Evolutionary conservation across 2,329 filamentous ascomycete species (phyloP).

Genomic region (Pleochaeta shiraiana): DNA sequence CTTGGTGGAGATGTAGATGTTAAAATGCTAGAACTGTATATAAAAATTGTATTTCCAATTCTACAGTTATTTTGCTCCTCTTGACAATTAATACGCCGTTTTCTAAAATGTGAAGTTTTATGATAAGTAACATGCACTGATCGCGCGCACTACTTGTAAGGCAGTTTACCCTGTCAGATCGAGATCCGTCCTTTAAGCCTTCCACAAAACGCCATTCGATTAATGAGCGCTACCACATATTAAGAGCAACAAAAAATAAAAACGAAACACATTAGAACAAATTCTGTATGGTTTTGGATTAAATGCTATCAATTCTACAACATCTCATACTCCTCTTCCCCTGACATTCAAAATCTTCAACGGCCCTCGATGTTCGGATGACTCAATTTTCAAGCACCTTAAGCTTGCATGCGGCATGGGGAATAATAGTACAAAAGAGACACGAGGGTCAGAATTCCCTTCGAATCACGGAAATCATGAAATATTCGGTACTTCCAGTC

Average conservation of each 20-base stretch:
- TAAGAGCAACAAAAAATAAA: background rate
- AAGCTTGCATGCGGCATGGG: constrained; percentile 16
- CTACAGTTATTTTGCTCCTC: too few relatives aligned
- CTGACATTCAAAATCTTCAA: background rate
- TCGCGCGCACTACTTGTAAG: too few relatives aligned
- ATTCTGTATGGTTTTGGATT: background rate
- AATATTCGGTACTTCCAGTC: constrained; percentile 9
- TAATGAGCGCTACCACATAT: constrained; percentile 34
- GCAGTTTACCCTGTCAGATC: background rate
- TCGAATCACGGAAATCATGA: constrained; percentile 8
- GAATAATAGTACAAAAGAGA: constrained; percentile 15
- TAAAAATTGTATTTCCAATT: too few relatives aligned
- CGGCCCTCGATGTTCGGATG: constrained; percentile 13
- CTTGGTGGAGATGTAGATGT: too few relatives aligned
- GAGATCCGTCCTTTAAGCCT: background rate
- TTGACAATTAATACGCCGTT: too few relatives aligned
- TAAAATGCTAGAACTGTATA: too few relatives aligned
- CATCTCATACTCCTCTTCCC: too few relatives aligned
- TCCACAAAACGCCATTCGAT: background rate
- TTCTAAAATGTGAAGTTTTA: too few relatives aligned
- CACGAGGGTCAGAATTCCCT: constrained; percentile 14
- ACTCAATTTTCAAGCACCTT: constrained; percentile 12
- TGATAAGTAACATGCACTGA: too few relatives aligned
- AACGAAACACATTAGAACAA: too few relatives aligned
- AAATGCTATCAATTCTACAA: background rate